These are phyloP conservation scores for Salisapilia sapeloensis DNA, from an alignment of 352 stramenopile species.

Conservation along the genomic window DNA sequence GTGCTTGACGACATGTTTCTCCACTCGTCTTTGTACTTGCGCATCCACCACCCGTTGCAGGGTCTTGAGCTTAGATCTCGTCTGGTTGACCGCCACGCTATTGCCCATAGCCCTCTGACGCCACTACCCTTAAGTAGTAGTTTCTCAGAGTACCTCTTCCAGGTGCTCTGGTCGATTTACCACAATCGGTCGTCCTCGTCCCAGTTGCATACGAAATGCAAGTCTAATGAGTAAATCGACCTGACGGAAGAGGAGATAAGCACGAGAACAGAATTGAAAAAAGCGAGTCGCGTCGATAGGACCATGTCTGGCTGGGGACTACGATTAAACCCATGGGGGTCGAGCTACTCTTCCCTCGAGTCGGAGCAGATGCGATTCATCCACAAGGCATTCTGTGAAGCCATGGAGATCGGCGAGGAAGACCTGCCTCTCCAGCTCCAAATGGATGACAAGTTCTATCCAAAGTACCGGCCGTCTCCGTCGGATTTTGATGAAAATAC, in stretches of 20 bases:
- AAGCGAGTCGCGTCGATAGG: too few relatives aligned
- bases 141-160: too few relatives aligned
- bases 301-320: conserved; percentile 71
- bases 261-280: too few relatives aligned
- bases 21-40: conserved; percentile 25
- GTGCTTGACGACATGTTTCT: conserved; percentile 24
- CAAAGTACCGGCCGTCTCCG: conserved; percentile 48
- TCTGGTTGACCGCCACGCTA: too few relatives aligned
- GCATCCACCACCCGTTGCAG: conserved; percentile 11
- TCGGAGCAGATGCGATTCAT: conserved; percentile 75
- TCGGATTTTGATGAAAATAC: conserved; percentile 78
- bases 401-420: conserved; percentile 67
- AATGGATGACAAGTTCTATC: conserved; percentile 76
- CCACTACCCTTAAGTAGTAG: too few relatives aligned
- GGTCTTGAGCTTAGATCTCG: too few relatives aligned
- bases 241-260: too few relatives aligned
- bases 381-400: conserved; percentile 73
- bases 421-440: conserved; percentile 68
- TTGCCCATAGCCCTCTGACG: too few relatives aligned
- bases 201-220: too few relatives aligned
- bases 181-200: too few relatives aligned
- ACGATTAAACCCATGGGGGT: conserved; percentile 63
- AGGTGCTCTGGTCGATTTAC: too few relatives aligned
- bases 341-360: conserved; percentile 74
- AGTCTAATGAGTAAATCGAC: too few relatives aligned